Conservation (phyloP, 2,329 filamentous ascomycete species). For the Pseudofabraea citricarpa region DNA sequence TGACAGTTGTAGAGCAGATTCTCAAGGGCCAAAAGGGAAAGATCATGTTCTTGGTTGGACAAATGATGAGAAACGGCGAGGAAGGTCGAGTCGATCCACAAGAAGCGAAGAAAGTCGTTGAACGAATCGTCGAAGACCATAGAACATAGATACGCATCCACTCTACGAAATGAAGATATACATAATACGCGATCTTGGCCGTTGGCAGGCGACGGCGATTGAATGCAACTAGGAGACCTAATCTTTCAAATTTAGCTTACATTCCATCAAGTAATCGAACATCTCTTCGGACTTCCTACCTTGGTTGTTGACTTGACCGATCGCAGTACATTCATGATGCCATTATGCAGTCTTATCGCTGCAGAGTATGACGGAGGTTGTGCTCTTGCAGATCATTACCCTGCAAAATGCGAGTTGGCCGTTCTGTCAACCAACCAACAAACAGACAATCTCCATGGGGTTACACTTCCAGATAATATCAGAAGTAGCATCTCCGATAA, state of each 20-base stretch:
- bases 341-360: constrained; percentile 1
- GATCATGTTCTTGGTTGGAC: constrained; percentile 62
- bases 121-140: constrained; percentile 36
- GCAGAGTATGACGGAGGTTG: neutral
- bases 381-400: no score
- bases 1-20: constrained; percentile 53
- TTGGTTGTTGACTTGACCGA: neutral
- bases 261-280: no score
- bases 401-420: no score
- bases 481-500: no score
- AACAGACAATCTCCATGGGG: no score
- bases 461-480: no score
- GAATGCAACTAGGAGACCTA: no score
- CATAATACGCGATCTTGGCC: neutral
- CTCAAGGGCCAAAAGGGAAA: constrained; percentile 59
- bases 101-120: constrained; percentile 49
- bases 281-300: neutral
- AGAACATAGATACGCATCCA: constrained; percentile 1
- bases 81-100: constrained; percentile 58
- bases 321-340: neutral
- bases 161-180: neutral
- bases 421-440: no score
- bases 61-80: constrained; percentile 58
- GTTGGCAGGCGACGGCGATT: neutral
- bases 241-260: no score